Evolutionary conservation across 805 yeast species (phyloP), one percentile per base, ranked within the genome.

Genomic region (Saccharomycopsis malanga): DNA sequence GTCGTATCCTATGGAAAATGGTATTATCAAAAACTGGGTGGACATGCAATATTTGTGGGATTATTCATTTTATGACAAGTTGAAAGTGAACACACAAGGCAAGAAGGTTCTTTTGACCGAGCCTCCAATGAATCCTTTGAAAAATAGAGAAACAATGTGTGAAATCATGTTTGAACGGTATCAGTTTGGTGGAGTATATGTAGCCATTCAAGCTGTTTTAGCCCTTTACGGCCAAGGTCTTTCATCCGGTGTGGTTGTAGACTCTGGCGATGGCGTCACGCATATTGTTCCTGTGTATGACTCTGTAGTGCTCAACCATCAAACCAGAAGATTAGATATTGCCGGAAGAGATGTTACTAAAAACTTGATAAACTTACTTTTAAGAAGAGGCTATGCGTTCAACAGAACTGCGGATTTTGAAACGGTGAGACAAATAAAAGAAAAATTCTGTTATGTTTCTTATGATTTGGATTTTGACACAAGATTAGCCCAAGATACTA

Each of bases 311-410:
- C 76, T 93, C 62, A 91, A 87, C 64, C 98, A 93, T 65, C 73
- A 87, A 58, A 91, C 96, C 17, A 78, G 83, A 60, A 80, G 98
- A 63, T 72, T 93, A 58, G 96, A 93, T 64, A 95, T 93, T 52
- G 98, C 98, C 3, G 98, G 98, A 58, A 79, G 98, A 65, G 98
- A 93, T 61, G 97, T 93, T 41, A 93, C 98, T n/a, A 79, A 96
- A 61, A 87, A 93, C 66, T 73, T 93, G 67, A 89, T 93, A 66
- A 93, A 83, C 59, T 72, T 93, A 55, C 72, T 93, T 58, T 77
- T 94, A 53, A 87, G 98, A 67, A 81, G 97, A 57, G 98, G 98
- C 39, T 93, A 93, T 65, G 96, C 98, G 2, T 91, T 93, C 69
- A 93, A 93, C 71, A 80, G 98, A 72, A 89, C 96, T 37, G 98